These are phyloP conservation scores for Pichia gijzeniarum DNA, from an alignment of 805 yeast genomes.

Conservation along the genomic window DNA sequence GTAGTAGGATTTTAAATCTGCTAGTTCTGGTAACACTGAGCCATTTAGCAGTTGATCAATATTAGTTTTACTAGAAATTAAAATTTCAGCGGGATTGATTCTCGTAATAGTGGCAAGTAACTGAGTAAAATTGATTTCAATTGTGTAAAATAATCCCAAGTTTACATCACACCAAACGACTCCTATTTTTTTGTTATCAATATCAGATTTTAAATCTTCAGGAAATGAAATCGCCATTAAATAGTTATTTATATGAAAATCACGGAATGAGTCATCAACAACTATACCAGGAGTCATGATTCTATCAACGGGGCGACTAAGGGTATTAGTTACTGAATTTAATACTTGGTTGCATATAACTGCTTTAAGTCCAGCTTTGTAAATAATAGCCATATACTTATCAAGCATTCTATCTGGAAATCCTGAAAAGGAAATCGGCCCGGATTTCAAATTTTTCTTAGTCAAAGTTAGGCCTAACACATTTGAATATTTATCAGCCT, in stretches of 20 bases:
- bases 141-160: constrained; percentile 70
- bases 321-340: constrained; percentile 26
- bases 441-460: constrained; percentile 38
- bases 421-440: constrained; percentile 78
- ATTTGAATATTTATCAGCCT: constrained; percentile 70
- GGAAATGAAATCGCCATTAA: constrained; percentile 63
- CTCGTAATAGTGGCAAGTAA: constrained; percentile 68
- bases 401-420: constrained; percentile 72
- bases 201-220: constrained; percentile 33
- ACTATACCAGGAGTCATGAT: constrained; percentile 91
- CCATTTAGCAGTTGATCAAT: constrained; percentile 37
- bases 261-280: constrained; percentile 77
- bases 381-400: constrained; percentile 66
- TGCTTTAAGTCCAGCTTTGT: constrained; percentile 63
- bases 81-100: constrained; percentile 73
- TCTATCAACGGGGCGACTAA: constrained; percentile 67
- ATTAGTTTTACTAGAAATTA: constrained; percentile 46
- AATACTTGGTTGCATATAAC: constrained; percentile 72
- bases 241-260: constrained; percentile 64
- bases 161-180: constrained; percentile 86
- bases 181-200: constrained; percentile 46
- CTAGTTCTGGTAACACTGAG: constrained; percentile 49
- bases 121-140: constrained; percentile 52
- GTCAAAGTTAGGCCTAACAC: constrained; percentile 69
- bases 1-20: constrained; percentile 53